Conservation (phyloP, 208 protist genomes). For the Wallacemonas sp. region DNA sequence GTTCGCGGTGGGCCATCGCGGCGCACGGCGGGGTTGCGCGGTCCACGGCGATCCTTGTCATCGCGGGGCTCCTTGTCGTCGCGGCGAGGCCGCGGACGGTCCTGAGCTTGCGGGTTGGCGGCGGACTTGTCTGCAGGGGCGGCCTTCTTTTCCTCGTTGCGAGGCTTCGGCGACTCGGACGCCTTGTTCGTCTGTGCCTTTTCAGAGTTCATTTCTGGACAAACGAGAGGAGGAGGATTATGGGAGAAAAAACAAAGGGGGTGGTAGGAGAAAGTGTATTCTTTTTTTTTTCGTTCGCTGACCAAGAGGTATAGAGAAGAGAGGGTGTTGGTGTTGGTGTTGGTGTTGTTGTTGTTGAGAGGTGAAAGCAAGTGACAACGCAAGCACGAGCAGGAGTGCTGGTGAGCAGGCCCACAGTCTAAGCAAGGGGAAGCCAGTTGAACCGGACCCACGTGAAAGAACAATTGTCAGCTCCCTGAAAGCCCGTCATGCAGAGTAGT, state of each 20-base stretch:
- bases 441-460: too few species aligned
- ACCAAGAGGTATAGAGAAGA: not conserved
- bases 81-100: slow-evolving; percentile 19
- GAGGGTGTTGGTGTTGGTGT: not conserved
- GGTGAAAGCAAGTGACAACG: not conserved
- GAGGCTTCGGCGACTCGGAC: not conserved
- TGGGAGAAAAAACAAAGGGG: slow-evolving; percentile 13
- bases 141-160: slow-evolving; percentile 8
- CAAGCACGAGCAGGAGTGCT: not conserved
- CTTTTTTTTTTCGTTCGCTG: slow-evolving; percentile 1
- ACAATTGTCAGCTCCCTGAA: too few species aligned
- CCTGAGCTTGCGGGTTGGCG: not conserved
- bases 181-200: not conserved
- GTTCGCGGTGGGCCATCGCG: slow-evolving; percentile 2
- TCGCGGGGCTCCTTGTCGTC: slow-evolving; percentile 20
- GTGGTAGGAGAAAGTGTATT: slow-evolving; percentile 9
- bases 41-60: slow-evolving; percentile 5
- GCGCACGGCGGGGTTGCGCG: slow-evolving; percentile 2
- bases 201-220: slow-evolving; percentile 1
- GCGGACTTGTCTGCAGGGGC: not conserved
- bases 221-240: slow-evolving; percentile 18
- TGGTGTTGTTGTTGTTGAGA: not conserved
- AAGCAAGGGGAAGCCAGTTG: too few species aligned
- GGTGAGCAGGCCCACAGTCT: too few species aligned
- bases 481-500: too few species aligned